phyloP scores from a whole-genome alignment of 352 stramenopile genomes.

The Pythium biforme region DNA sequence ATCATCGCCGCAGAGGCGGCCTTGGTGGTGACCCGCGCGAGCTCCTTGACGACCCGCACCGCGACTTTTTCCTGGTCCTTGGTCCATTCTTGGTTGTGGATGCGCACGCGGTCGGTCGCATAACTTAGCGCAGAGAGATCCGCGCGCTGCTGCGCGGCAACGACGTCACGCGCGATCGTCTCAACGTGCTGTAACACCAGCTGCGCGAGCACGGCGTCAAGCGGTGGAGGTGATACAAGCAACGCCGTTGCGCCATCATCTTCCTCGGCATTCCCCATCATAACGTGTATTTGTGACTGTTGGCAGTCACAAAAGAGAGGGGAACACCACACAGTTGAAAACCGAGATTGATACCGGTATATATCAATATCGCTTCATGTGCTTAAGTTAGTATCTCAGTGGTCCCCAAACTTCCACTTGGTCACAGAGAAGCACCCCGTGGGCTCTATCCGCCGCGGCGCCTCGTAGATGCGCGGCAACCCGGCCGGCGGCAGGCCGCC shows the following conservation, averaged over 20 bases:
- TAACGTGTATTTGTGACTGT: background rate
- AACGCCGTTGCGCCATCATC: background rate
- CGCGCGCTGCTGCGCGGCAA: slow-evolving; percentile 5
- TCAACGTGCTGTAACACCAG: slow-evolving; percentile 19
- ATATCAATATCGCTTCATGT: slow-evolving; percentile 2
- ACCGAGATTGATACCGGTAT: background rate
- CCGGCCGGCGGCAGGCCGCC: slow-evolving; percentile 8
- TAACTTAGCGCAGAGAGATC: slow-evolving; percentile 6
- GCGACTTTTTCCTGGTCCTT: slow-evolving; percentile 18
- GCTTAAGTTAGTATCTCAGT: slow-evolving; percentile 22
- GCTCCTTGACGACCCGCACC: slow-evolving; percentile 23
- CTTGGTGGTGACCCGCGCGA: slow-evolving; percentile 22
- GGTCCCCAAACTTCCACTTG: slow-evolving; percentile 32
- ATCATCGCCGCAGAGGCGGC: background rate
- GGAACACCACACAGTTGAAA: background rate
- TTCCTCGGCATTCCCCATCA: slow-evolving; percentile 7
- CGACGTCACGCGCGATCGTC: background rate
- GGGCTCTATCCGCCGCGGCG: slow-evolving; percentile 26
- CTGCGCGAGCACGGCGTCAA: slow-evolving; percentile 5
- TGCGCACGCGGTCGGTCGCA: background rate
- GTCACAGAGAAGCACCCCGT: slow-evolving; percentile 30
- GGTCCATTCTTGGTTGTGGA: background rate
- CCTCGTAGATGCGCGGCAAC: slow-evolving; percentile 27
- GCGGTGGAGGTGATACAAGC: background rate
- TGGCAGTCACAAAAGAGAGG: slow-evolving; percentile 9